Conservation (phyloP, 2,329 filamentous ascomycete species). For the Cytospora paraplurivora region DNA sequence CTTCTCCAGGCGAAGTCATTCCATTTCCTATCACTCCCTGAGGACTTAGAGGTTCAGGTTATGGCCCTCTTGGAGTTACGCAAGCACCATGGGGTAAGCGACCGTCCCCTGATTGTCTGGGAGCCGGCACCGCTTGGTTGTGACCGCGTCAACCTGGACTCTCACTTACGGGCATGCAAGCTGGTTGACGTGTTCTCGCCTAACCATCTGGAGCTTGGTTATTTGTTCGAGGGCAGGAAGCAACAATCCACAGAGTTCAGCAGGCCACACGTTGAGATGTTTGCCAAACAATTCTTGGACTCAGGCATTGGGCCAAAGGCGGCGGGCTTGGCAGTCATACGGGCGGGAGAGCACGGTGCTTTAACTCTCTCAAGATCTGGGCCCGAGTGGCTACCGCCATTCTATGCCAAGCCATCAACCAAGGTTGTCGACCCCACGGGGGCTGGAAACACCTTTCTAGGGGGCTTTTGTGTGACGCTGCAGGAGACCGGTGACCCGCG, state of each 20-base stretch:
- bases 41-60: not conserved
- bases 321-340: slow-evolving; percentile 5
- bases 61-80: not conserved
- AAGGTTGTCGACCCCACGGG: slow-evolving; percentile 40
- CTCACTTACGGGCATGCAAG: slow-evolving; percentile 32
- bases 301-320: slow-evolving; percentile 10
- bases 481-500: slow-evolving; percentile 30
- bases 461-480: slow-evolving; percentile 37
- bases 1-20: slow-evolving; percentile 25
- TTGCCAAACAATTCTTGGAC: slow-evolving; percentile 3
- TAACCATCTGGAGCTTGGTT: slow-evolving; percentile 41
- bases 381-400: slow-evolving; percentile 37
- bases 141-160: slow-evolving; percentile 33
- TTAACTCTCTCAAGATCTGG: slow-evolving; percentile 14
- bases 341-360: slow-evolving; percentile 17
- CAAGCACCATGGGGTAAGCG: not conserved
- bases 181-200: slow-evolving; percentile 41
- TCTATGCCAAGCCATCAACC: slow-evolving; percentile 28
- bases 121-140: slow-evolving; percentile 30
- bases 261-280: not conserved
- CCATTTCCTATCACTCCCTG: slow-evolving; percentile 31
- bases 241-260: not conserved
- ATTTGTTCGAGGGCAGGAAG: slow-evolving; percentile 30
- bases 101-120: slow-evolving; percentile 13
- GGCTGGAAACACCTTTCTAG: slow-evolving; percentile 42